A percentile compares a stretch with the other conserved stretches of the same genome.
phyloP scores from a whole-genome alignment of 1,139 yeast genomes.

The Lodderomyces jiufengensis region DNA sequence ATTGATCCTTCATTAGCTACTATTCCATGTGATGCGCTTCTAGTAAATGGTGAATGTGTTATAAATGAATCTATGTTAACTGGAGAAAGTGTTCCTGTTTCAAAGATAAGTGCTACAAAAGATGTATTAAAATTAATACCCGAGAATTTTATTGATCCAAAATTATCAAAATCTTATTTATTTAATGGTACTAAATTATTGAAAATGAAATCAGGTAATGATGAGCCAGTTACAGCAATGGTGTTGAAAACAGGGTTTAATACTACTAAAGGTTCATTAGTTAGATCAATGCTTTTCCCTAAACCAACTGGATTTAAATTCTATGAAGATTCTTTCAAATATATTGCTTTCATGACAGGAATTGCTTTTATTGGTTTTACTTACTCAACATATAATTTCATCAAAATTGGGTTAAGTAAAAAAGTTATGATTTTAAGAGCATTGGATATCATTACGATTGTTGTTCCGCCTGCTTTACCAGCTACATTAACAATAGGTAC shows the following conservation, averaged over 20 bases:
- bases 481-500: constrained; percentile 97
- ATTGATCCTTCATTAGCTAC: constrained; percentile 73
- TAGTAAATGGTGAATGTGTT: constrained; percentile 88
- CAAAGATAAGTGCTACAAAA: constrained; percentile 66
- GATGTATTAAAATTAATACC: constrained; percentile 57
- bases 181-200: constrained; percentile 88
- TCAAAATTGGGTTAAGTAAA: constrained; percentile 67
- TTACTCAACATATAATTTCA: constrained; percentile 78
- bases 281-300: constrained; percentile 94
- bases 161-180: constrained; percentile 68
- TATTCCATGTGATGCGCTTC: constrained; percentile 86
- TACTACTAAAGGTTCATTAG: constrained; percentile 93
- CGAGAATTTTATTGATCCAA: constrained; percentile 59
- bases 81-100: constrained; percentile 96
- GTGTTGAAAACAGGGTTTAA: constrained; percentile 88
- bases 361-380: constrained; percentile 84
- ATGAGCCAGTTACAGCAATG: constrained; percentile 80
- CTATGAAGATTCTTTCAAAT: constrained; percentile 89
- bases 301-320: constrained; percentile 92
- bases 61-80: constrained; percentile 95
- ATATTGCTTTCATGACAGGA: constrained; percentile 89
- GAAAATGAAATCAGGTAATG: constrained; percentile 64
- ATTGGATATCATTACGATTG: constrained; percentile 88
- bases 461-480: constrained; percentile 97
- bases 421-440: constrained; percentile 80